Base-by-base conservation (phyloP, 116 monocot species). In the Posidonia oceanica region DNA sequence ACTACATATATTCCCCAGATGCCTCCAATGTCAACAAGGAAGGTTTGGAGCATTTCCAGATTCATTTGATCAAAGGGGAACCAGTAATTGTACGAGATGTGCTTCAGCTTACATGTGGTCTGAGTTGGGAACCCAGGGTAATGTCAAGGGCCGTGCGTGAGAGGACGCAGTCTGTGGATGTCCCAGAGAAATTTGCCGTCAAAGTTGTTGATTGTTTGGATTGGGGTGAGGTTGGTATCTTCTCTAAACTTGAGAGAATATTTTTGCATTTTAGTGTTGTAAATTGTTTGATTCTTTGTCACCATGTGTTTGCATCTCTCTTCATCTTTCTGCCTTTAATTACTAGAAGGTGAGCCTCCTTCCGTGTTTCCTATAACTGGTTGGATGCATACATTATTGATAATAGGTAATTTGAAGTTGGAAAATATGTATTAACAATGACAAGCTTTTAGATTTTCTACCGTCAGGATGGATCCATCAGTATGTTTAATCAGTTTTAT, bases 41-140 rank as follows among this genome's bases (percentile, higher is more conserved):
- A 71, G 70, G 55, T 39, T 14, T 77, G 3, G 56, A 56, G 59
- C 77, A 77, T 37, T 77, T 77, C 21, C 77, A 72, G 29, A 71
- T 56, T 17, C 77, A 77, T 38, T 71, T 61, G 71, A 20, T 52
- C 23, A 77, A 70, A 77, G 77, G 77, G 0, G 77, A 77, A 36
- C 77, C 77, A 16, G 66, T 77, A 10, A 77, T 77, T 61, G 71
- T 71, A 23, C 55, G 71, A 4, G 20, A 66, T 61, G 66, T 72
- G 29, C 71, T 77, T 44, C 52, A 71, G 40, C 40, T 29, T 21
- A 66, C 77, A 14, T 64, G 72, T 41, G 71, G 78, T n/a, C 48
- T 78, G 66, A 78, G 78, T 65, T 78, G 78, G 78, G 78, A 78
- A 38, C 78, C 78, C 3, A 78, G 51, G 72, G 78, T 78, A 7